Percentiles rank a stretch among this genome's conserved stretches.
Conservation (phyloP, 2,329 filamentous ascomycete genomes). For the Emydomyces testavorans region DNA sequence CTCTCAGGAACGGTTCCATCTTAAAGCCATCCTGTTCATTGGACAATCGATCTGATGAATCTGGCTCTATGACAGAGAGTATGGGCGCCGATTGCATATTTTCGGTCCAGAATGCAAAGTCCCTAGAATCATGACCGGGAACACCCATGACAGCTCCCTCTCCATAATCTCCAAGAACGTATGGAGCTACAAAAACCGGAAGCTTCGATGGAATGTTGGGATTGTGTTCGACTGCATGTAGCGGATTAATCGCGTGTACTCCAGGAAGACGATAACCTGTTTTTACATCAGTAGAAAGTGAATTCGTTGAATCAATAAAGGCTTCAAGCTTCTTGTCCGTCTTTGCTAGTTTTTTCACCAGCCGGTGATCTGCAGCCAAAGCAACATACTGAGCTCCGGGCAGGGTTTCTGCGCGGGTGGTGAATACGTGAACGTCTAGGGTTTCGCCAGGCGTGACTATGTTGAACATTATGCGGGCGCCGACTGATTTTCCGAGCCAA, state of each 20-base stretch:
- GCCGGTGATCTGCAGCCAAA: slow-evolving; percentile 59
- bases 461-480: slow-evolving; percentile 60
- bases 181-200: slow-evolving; percentile 71
- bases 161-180: slow-evolving; percentile 75
- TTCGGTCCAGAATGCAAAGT: slow-evolving; percentile 67
- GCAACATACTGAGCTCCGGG: slow-evolving; percentile 78
- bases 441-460: slow-evolving; percentile 34
- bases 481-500: slow-evolving; percentile 72
- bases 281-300: slow-evolving; percentile 46
- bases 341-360: slow-evolving; percentile 52
- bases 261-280: slow-evolving; percentile 56
- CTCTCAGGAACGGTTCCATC: slow-evolving; percentile 45
- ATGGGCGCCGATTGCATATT: slow-evolving; percentile 53
- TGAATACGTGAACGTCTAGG: slow-evolving; percentile 59
- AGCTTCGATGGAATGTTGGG: slow-evolving; percentile 35
- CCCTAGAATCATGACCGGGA: slow-evolving; percentile 68
- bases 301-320: slow-evolving; percentile 50
- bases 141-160: slow-evolving; percentile 88
- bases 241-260: slow-evolving; percentile 53
- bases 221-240: slow-evolving; percentile 46
- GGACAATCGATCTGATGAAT: slow-evolving; percentile 35
- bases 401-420: slow-evolving; percentile 75
- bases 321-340: slow-evolving; percentile 50
- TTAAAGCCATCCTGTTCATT: not conserved
- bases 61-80: slow-evolving; percentile 47